Conservation (phyloP, 78 protist species). For the Dictyostelium discoideum region DNA sequence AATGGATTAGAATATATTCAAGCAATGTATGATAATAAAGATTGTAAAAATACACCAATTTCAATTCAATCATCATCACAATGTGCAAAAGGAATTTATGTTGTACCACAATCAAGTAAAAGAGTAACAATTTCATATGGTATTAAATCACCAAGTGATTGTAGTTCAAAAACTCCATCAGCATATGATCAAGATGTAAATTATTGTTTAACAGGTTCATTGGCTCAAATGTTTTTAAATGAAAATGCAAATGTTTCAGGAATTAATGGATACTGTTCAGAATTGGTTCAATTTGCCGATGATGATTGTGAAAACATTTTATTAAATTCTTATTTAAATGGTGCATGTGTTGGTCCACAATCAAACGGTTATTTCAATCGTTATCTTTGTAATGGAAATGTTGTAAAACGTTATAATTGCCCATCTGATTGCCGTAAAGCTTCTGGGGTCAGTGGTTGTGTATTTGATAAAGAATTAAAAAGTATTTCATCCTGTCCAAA, state of each 20-base stretch:
- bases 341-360: background rate
- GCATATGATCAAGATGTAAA: background rate
- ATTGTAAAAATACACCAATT: background rate
- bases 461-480: background rate
- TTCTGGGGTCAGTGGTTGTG: background rate
- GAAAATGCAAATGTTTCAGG: background rate
- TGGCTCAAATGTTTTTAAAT: background rate
- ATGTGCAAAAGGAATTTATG: background rate
- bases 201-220: background rate
- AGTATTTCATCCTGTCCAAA: background rate
- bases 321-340: background rate
- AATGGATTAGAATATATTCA: background rate
- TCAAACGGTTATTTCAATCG: background rate
- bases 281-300: background rate
- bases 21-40: background rate
- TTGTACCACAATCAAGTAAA: background rate
- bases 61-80: background rate
- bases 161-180: background rate
- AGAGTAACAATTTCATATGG: background rate
- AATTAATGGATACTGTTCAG: background rate
- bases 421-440: background rate
- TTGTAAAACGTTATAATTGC: conserved; percentile 9
- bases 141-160: background rate
- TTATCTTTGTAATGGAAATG: background rate
- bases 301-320: background rate